Base-by-base conservation (phyloP, 1,139 yeast genomes). In the Pichia sorboxylosa region DNA sequence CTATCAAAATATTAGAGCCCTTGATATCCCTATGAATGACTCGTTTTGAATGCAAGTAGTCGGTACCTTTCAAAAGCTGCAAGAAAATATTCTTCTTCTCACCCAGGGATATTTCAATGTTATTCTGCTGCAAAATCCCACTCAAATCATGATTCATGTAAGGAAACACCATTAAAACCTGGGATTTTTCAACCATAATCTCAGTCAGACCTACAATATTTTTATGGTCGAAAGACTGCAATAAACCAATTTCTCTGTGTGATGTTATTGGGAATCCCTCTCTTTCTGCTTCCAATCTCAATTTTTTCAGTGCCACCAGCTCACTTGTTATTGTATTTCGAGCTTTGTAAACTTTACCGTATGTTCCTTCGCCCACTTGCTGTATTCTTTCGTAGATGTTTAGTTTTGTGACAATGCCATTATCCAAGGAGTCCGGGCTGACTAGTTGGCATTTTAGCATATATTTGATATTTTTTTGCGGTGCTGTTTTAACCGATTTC, bases 201-300 rank as follows among this genome's bases (percentile, higher is more conserved):
- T 90, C 98, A 31, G 72, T 58, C 33, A 90, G 62, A 1, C 90
- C 77, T 17, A 90, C 84, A 19, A 85, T 72, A 52, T 87, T 84
- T 13, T 66, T 69, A 53, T 90, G 96, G 40, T 81, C 72, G 48
- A 87, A 74, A n/a, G 87, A 71, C 54, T 90, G 97, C 28, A 90
- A 61, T 16, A 90, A 60, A 43, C 85, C 78, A 39, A 87, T 84
- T 57, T 90, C 98, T 45, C 98, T 66, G 49, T 87, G 74, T 1
- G 97, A 94, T 0, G 98, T 90, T 16, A 90, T 82, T 1, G 98
- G 98, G 56, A 90, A 84, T 0, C 97, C 97, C 51, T 90, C 98
- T 31, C 85, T 64, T 54, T 90, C 97, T 7, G 75, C 60, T 51
- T 90, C 97, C 51, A 90, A 64, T 39, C 97, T 59, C 30, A 90